These are phyloP conservation scores for Emergomyces pasteurianus DNA, from an alignment of 2,329 filamentous ascomycete genomes.

Conservation along the genomic window DNA sequence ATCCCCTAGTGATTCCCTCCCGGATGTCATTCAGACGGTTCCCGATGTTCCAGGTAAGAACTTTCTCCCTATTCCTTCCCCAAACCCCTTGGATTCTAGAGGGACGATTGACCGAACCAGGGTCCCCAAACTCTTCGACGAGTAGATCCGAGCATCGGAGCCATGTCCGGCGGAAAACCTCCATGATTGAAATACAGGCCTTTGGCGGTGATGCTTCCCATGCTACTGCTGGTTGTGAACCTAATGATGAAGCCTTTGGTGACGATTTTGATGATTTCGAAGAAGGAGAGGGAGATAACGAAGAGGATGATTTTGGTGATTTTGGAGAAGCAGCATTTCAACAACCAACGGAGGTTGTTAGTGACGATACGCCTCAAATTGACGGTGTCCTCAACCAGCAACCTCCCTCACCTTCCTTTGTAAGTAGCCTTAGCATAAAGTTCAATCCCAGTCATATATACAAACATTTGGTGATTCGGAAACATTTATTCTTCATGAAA, in stretches of 20 bases:
- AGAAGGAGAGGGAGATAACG: slow-evolving; percentile 39
- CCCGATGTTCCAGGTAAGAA: slow-evolving; percentile 46
- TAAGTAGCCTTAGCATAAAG: slow-evolving; percentile 25
- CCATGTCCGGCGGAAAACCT: slow-evolving; percentile 27
- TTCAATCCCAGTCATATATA: slow-evolving; percentile 8
- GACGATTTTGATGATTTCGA: slow-evolving; percentile 45
- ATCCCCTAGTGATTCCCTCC: slow-evolving; percentile 30
- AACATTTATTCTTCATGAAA: slow-evolving; percentile 7
- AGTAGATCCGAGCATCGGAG: slow-evolving; percentile 37
- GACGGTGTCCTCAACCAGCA: slow-evolving; percentile 14
- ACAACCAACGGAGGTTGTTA: slow-evolving; percentile 24
- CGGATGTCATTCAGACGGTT: slow-evolving; percentile 31
- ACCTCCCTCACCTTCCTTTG: slow-evolving; percentile 29
- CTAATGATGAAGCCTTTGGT: slow-evolving; percentile 47
- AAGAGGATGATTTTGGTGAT: slow-evolving; percentile 48
- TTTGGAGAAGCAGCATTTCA: slow-evolving; percentile 59
- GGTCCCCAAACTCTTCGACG: slow-evolving; percentile 41
- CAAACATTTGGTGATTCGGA: neutral
- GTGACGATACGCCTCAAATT: slow-evolving; percentile 14
- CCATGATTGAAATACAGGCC: slow-evolving; percentile 20
- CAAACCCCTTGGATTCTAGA: slow-evolving; percentile 27
- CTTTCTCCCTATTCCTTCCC: slow-evolving; percentile 22
- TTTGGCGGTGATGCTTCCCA: slow-evolving; percentile 43
- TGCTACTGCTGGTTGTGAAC: slow-evolving; percentile 39
- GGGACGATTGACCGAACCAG: slow-evolving; percentile 51